Conservation (phyloP, 345 rosid species). For the Dimocarpus longan region DNA sequence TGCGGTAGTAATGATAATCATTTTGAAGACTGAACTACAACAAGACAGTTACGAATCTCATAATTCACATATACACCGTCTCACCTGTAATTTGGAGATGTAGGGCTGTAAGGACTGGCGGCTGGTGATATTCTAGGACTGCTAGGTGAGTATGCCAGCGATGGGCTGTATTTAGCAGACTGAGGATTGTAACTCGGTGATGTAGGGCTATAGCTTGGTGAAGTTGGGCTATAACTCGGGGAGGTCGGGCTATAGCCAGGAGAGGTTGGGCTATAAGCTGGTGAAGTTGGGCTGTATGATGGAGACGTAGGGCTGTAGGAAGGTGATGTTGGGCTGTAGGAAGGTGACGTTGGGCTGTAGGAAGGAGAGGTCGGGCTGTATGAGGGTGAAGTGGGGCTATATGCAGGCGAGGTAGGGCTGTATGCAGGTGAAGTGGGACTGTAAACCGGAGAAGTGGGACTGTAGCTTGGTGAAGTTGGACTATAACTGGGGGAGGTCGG, state of each 20-base stretch:
- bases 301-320: constrained; percentile 83
- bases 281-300: constrained; percentile 79
- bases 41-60: neutral
- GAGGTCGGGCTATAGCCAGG: constrained; percentile 86
- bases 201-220: constrained; percentile 70
- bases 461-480: constrained; percentile 74
- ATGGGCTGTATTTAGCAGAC: constrained; percentile 76
- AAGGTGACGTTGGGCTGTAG: constrained; percentile 85
- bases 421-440: constrained; percentile 78
- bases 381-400: constrained; percentile 81
- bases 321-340: constrained; percentile 82
- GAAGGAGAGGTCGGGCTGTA: constrained; percentile 89
- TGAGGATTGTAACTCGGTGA: constrained; percentile 70
- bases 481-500: constrained; percentile 85
- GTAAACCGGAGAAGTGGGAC: constrained; percentile 75
- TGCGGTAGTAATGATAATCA: neutral
- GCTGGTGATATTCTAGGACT: constrained; percentile 86
- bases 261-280: constrained; percentile 79
- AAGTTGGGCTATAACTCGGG: constrained; percentile 77
- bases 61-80: neutral
- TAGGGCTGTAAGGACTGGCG: constrained; percentile 90
- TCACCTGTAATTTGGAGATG: constrained; percentile 92
- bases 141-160: constrained; percentile 88
- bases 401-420: constrained; percentile 80
- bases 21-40: neutral